A percentile compares a stretch with the other conserved stretches of the same genome.
Conservation (phyloP, 768 basidiomycete genomes). For the Coprinellus aureogranulatus region DNA sequence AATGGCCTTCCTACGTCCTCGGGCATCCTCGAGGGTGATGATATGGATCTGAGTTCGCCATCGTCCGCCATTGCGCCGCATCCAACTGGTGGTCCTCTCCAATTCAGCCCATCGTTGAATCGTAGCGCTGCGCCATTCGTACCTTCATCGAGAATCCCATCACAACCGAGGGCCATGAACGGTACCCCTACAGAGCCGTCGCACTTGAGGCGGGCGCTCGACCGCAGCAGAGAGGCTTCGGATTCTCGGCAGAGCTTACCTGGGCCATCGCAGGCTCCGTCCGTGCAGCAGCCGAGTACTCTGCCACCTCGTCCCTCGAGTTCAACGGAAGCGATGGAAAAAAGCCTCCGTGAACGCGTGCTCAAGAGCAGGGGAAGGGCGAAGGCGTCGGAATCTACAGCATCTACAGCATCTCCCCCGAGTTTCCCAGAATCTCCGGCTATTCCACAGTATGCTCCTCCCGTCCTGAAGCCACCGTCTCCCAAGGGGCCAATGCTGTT, state of each 20-base stretch:
- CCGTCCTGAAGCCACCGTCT: not conserved
- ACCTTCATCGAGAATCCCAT: not conserved
- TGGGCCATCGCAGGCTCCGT: too few species aligned
- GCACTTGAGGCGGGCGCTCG: not conserved
- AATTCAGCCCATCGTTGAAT: not conserved
- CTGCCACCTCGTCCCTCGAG: not conserved
- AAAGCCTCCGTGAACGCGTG: not conserved
- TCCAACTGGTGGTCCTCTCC: not conserved
- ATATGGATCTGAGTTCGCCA: slow-evolving; percentile 33
- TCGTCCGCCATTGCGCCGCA: not conserved
- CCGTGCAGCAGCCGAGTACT: too few species aligned
- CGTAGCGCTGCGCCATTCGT: not conserved
- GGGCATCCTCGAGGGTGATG: slow-evolving; percentile 17
- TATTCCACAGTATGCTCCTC: not conserved
- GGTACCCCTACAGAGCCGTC: not conserved
- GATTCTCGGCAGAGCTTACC: not conserved
- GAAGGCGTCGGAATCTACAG: not conserved
- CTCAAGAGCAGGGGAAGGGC: not conserved
- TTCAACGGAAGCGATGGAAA: not conserved
- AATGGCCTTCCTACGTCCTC: too few species aligned
- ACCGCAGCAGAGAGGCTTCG: not conserved
- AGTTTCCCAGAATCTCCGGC: not conserved
- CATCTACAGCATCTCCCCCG: not conserved
- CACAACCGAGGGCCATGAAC: not conserved
- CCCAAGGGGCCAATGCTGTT: not conserved